Base-by-base conservation (phyloP, 2,329 filamentous ascomycete genomes). In the Chlorencoelia australis region DNA sequence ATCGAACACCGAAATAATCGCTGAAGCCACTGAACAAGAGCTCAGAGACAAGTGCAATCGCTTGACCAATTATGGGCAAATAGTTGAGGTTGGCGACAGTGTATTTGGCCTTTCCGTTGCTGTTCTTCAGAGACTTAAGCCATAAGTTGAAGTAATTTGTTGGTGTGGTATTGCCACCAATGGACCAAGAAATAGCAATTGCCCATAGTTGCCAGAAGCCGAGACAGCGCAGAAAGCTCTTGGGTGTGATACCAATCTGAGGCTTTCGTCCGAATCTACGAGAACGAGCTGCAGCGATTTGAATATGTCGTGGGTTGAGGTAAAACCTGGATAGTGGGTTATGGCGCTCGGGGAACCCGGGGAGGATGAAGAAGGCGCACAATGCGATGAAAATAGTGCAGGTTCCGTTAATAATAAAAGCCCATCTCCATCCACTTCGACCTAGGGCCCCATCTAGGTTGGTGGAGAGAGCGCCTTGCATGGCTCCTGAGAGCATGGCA, bases 371-470 rank as follows among this genome's bases (percentile, higher is more conserved):
- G 20, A 35, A 35, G 28, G 24, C 33, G 18, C 24, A 27, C 3
- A 35, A 4, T 8, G 33, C 33, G 18, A 35, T 35, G 7, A 25
- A 25, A 16, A 29, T 29, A 4, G 33, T 28, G 15, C 28, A 18
- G n/a, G 18, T 18, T 5, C 59, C 60, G 33, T 65, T 62, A 39
- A 66, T 59, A 24, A 66, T 59, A 42, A 67, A 67, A 2, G 66
- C 54, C 63, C 63, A 67, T 31, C 60, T 56, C 63, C 61, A 55
- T 22, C 58, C 64, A 1, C 52, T 40, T 2, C 63, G 46, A 0
- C 61, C 61, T 7, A 49, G 42, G 2, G 42, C 49, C 1, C 60
- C 59, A 17, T 65, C 49, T 48, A 65, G 56, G 5, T 59, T 57
- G 1, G 50, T 48, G 30, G 61, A 60, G 1, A 65, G 45, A 2